Conservation (phyloP, 768 basidiomycete genomes). For the Podaxis sp. region DNA sequence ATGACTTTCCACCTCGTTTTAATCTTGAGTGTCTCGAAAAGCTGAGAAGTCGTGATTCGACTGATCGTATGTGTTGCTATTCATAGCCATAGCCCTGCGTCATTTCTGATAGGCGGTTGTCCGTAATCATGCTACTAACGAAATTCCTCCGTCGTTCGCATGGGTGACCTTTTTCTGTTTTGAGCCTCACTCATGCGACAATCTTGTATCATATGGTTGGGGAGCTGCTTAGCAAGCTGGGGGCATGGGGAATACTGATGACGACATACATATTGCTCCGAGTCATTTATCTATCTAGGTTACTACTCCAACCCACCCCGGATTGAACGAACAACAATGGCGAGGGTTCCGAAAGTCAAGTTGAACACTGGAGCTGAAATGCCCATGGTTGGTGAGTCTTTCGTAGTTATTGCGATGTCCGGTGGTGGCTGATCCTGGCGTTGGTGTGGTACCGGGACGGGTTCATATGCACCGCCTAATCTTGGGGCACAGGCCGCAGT, state of each 20-base stretch:
- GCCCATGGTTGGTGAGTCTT: conserved; percentile 28
- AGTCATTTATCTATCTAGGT: background rate
- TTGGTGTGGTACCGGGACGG: conserved; percentile 25
- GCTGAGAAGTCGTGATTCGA: background rate
- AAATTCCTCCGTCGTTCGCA: background rate
- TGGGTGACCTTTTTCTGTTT: too few relatives aligned
- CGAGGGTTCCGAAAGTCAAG: background rate
- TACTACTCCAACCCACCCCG: background rate
- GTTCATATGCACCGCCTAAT: conserved; percentile 33
- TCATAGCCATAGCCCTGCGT: background rate
- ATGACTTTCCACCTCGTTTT: background rate
- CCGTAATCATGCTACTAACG: background rate
- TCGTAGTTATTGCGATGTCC: background rate
- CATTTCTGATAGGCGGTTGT: background rate
- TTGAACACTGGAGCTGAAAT: conserved; percentile 29
- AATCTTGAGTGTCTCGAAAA: background rate
- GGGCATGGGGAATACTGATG: background rate
- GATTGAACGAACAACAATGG: background rate
- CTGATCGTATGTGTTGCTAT: background rate
- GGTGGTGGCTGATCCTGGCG: background rate
- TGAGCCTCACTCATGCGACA: too few relatives aligned
- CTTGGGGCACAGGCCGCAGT: conserved; percentile 29
- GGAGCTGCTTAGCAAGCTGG: background rate
- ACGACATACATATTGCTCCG: too few relatives aligned
- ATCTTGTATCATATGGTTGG: too few relatives aligned